Evolutionary conservation across 176 grass and related monocot genomes (phyloP), one percentile per base, ranked within the genome.

Genomic region (Miscanthus lutarioriparius): DNA sequence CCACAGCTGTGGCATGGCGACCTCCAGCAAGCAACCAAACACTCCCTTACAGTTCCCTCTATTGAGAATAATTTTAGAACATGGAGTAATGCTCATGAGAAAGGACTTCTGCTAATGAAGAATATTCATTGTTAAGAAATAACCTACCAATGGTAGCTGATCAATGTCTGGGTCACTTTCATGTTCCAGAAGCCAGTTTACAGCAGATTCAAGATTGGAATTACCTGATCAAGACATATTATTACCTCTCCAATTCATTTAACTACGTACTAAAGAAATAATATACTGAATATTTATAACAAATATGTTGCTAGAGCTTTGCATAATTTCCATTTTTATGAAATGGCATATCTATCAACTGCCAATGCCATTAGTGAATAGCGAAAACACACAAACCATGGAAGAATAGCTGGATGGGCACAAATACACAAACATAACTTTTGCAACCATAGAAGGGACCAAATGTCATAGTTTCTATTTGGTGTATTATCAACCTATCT

Each of bases 101-200:
- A 65, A 64, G 59, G 40, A 79, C 13, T 43, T 63, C 23, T 64
- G 48, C 23, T 53, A 36, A 74, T 54, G 22, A 77, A 82, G 75
- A 67, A 40, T 17, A 35, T 56, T 64, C 30, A 33, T 53, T 82
- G 53, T 80, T 61, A 74, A 53, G 41, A 87, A 67, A 88, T 63
- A 77, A 63, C 83, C 35, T 92, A 98, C 96, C 89, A 76, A 43
- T 79, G 89, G 91, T 66, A 89, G 77, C 83, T 87, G 89, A 84
- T 98, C 96, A 87, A 95, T 94, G 69, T 94, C 89, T 75, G 93
- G 82, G 69, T 95, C 93, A 87, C 79, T 87, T 86, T 98, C 93
- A 94, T 98, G 96, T 74, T 94, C 91, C n/a, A 95, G 73, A 84
- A 93, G 76, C 96, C 96, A 98, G 45, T 87, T 85, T 85, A 94